phyloP scores from a whole-genome alignment of 352 stramenopile species.

The Pythium apleroticum region DNA sequence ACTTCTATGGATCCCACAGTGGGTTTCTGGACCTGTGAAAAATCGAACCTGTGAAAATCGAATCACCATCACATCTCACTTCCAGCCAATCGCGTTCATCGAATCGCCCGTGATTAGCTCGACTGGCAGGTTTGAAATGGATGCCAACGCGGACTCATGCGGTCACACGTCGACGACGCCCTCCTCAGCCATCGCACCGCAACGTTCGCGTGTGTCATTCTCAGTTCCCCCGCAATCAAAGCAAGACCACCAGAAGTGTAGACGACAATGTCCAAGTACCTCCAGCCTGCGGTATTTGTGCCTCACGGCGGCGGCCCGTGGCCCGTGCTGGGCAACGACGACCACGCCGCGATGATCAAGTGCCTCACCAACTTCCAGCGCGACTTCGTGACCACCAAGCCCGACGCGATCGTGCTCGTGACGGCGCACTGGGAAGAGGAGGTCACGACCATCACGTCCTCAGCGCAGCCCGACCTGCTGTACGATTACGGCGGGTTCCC shows the following conservation, averaged over 20 bases:
- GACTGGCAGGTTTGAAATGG: neutral
- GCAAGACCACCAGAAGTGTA: neutral
- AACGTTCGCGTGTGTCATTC: neutral
- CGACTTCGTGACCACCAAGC: conserved; percentile 27
- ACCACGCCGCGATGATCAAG: conserved; percentile 32
- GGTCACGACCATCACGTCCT: conserved; percentile 41
- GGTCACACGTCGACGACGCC: neutral
- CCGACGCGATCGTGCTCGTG: conserved; percentile 75
- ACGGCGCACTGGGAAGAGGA: conserved; percentile 80
- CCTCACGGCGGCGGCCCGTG: conserved; percentile 57
- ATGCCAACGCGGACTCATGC: neutral
- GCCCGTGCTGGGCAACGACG: conserved; percentile 49
- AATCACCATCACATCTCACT: neutral
- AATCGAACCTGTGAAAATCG: conserved; percentile 1
- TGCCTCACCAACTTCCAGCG: conserved; percentile 38
- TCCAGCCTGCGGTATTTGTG: conserved; percentile 19
- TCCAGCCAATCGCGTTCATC: neutral
- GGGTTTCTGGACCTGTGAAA: neutral
- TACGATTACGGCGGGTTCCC: conserved; percentile 93
- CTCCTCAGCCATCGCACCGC: neutral
- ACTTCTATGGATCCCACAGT: neutral
- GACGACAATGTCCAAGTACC: neutral
- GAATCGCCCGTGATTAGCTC: neutral
- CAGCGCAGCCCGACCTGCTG: conserved; percentile 58
- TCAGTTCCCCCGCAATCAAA: neutral